phyloP scores from a whole-genome alignment of 306 rosid genomes.

The Morella rubra region DNA sequence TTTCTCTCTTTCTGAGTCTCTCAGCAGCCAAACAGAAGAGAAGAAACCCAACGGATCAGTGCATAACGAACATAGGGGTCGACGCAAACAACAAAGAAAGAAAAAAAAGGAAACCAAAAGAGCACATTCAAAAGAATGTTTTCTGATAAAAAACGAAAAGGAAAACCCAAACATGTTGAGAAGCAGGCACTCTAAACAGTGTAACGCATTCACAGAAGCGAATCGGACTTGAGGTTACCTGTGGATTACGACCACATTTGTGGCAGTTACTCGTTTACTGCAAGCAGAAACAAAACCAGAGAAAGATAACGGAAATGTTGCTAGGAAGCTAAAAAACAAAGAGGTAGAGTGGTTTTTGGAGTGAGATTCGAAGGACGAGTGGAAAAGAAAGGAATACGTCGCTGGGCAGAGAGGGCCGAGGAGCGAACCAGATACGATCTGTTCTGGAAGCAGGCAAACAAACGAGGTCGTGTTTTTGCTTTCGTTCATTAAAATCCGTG shows the following conservation, averaged over 20 bases:
- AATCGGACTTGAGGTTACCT: slow-evolving; percentile 37
- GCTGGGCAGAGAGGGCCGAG: neutral
- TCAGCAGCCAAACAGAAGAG: slow-evolving; percentile 34
- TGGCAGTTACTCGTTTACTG: slow-evolving; percentile 26
- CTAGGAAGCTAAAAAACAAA: slow-evolving; percentile 18
- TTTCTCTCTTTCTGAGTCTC: neutral
- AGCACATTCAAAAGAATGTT: slow-evolving; percentile 25
- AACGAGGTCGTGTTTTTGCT: too few species aligned
- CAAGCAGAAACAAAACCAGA: slow-evolving; percentile 11
- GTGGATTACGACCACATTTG: neutral
- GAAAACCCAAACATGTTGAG: slow-evolving; percentile 27
- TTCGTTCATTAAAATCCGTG: neutral
- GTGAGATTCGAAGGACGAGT: slow-evolving; percentile 35
- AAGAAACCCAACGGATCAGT: slow-evolving; percentile 24
- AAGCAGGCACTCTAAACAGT: neutral
- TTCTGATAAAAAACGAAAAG: slow-evolving; percentile 18
- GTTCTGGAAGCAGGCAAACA: neutral
- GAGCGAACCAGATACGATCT: slow-evolving; percentile 3
- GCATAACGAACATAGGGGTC: slow-evolving; percentile 15
- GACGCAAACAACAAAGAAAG: slow-evolving; percentile 14
- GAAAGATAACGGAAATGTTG: slow-evolving; percentile 13
- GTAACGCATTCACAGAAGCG: slow-evolving; percentile 16
- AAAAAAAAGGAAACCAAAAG: slow-evolving; percentile 11
- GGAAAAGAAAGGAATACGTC: slow-evolving; percentile 24
- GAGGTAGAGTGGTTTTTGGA: neutral